Percentiles rank a stretch among this genome's conserved stretches.
Conservation (phyloP, 495 filamentous ascomycete species). For the Cladorrhinum samala region DNA sequence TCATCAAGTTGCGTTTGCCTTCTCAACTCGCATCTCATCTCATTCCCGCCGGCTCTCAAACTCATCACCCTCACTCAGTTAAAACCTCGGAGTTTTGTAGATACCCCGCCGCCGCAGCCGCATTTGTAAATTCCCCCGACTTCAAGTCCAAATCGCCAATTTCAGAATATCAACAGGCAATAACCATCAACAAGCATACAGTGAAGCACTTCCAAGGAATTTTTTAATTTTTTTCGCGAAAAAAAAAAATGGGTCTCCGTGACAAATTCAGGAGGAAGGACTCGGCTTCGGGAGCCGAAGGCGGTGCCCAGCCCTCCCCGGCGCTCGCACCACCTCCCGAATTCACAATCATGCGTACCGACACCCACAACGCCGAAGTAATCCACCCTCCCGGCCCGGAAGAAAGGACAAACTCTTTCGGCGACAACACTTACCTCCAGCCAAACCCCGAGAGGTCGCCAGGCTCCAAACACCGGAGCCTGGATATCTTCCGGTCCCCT, state of each 20-base stretch:
- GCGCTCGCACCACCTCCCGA: slow-evolving; percentile 45
- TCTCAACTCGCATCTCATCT: too few relatives aligned
- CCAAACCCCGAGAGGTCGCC: slow-evolving; percentile 7
- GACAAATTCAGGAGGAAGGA: slow-evolving; percentile 71
- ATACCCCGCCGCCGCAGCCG: too few relatives aligned
- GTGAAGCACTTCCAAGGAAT: too few relatives aligned
- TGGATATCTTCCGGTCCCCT: slow-evolving; percentile 24
- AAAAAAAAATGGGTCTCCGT: slow-evolving; percentile 57
- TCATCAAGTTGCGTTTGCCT: too few relatives aligned
- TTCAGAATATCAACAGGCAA: too few relatives aligned
- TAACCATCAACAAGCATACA: neutral
- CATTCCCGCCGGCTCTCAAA: too few relatives aligned
- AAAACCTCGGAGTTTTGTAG: too few relatives aligned
- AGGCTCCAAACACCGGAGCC: slow-evolving; percentile 17
- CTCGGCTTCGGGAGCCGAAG: slow-evolving; percentile 41
- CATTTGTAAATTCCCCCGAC: too few relatives aligned
- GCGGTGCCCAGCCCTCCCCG: slow-evolving; percentile 29
- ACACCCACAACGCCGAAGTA: slow-evolving; percentile 72
- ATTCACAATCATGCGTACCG: slow-evolving; percentile 79
- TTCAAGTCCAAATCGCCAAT: too few relatives aligned
- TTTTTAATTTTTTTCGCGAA: neutral
- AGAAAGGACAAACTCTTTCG: slow-evolving; percentile 26
- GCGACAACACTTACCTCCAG: slow-evolving; percentile 24
- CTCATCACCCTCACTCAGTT: too few relatives aligned
- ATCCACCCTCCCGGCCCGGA: slow-evolving; percentile 58